phyloP scores from a whole-genome alignment of 805 yeast genomes.

The Candida tammaniensis region DNA sequence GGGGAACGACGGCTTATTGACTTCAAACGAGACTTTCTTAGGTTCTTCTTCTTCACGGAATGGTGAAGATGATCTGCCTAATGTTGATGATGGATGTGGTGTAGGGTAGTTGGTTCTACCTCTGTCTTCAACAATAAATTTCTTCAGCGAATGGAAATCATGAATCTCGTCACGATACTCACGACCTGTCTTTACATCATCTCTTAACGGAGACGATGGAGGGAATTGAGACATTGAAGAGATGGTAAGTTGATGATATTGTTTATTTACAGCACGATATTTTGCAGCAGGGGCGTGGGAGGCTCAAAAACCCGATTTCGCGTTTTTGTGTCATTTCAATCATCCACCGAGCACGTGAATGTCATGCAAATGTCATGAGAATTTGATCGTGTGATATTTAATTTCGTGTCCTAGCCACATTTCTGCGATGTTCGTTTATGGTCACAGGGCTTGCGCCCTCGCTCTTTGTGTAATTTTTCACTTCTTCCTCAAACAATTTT shows the following conservation, averaged over 20 bases:
- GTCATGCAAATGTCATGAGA: no score
- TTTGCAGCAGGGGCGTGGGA: no score
- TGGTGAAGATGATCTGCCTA: slow-evolving; percentile 43
- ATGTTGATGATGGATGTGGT: slow-evolving; percentile 63
- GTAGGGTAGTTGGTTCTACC: slow-evolving; percentile 46
- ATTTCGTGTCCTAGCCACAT: no score
- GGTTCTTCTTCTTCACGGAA: slow-evolving; percentile 4
- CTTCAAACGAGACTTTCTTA: slow-evolving; percentile 11
- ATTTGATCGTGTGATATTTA: no score
- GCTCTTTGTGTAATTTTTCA: slow-evolving; percentile 6
- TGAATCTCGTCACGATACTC: slow-evolving; percentile 11
- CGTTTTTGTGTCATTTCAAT: slow-evolving; percentile 2
- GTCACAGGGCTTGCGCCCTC: no score
- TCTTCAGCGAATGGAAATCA: slow-evolving; percentile 12
- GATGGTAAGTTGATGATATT: no score
- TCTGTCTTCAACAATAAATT: background rate
- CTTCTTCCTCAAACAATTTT: no score
- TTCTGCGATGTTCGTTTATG: no score
- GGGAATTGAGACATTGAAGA: slow-evolving; percentile 51
- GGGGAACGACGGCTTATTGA: slow-evolving; percentile 12
- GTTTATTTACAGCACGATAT: no score
- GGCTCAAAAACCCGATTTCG: slow-evolving; percentile 2
- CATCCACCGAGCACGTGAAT: no score
- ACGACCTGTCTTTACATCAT: slow-evolving; percentile 12
- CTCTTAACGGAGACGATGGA: slow-evolving; percentile 50